Conservation (phyloP, 495 filamentous ascomycete species). For the Neurospora hispaniola region DNA sequence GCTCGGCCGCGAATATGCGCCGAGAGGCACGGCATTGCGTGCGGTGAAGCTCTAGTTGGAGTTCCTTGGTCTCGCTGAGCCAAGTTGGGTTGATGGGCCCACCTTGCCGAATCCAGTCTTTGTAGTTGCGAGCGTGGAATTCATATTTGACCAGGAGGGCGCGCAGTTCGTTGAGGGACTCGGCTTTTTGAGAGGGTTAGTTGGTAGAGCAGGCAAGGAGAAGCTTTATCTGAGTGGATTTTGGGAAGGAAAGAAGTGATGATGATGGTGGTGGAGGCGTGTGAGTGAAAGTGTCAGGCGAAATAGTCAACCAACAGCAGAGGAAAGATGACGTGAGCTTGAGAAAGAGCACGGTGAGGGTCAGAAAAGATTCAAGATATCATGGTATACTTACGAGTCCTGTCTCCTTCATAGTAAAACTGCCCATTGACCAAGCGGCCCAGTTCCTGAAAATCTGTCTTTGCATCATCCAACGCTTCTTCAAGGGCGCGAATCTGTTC, state of each 20-base stretch:
- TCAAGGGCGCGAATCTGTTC: constrained; percentile 38
- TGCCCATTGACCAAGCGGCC: constrained; percentile 34
- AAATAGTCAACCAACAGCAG: neutral
- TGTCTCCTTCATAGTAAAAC: constrained; percentile 39
- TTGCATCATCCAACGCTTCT: constrained; percentile 38
- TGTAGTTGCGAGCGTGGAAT: constrained; percentile 29
- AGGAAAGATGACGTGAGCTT: neutral
- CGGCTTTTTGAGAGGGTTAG: constrained; percentile 22
- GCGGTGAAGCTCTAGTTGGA: constrained; percentile 33
- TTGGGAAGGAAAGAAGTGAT: neutral
- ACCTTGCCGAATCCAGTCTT: constrained; percentile 33
- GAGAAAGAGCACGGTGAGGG: neutral
- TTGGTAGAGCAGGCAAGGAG: constrained; percentile 4
- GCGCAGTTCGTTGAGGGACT: constrained; percentile 33
- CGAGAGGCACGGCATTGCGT: constrained; percentile 37
- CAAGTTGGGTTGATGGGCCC: constrained; percentile 35
- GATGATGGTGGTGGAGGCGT: neutral
- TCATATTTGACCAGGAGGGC: constrained; percentile 27
- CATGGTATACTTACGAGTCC: constrained; percentile 25
- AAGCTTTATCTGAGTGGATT: neutral
- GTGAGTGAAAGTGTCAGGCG: neutral
- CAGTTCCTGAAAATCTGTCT: constrained; percentile 42
- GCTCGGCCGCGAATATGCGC: constrained; percentile 32
- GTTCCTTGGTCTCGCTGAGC: constrained; percentile 29
- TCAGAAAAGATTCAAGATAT: neutral